Base-by-base conservation (phyloP, 352 stramenopile species). In the Phytophthora multivora region DNA sequence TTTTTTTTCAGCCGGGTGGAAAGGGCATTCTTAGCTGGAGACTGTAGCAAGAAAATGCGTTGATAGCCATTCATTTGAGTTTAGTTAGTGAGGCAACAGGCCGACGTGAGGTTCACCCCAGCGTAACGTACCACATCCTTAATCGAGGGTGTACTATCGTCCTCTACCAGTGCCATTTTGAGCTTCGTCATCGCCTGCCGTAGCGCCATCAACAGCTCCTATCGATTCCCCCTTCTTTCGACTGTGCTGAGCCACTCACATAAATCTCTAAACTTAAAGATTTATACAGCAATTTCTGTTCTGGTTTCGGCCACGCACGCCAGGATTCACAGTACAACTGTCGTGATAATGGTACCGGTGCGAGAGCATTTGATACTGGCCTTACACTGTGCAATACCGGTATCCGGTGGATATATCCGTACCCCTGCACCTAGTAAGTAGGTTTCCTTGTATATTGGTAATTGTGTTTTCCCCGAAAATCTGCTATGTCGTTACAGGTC, bases 271-370 rank as follows among this genome's bases (percentile, higher is more conserved):
- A 53, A 53, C 21, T 53, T 53, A 4, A 21, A 11, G 9, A 53
- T 53, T 53, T 12, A 33, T 41, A 52, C 41, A 53, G 5, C 16
- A 43, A 21, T 33, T 18, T 59, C 3, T 15, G 50, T 15, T 15
- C 38, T 49, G 30, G 28, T 19, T 49, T 41, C 38, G 49, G 4
- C 15, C 33, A 56, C 35, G 25, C 26, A 58, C 51, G 51, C 12
- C 51, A 50, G 36, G 51, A 50, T 58, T 50, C 38, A 49, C 38
- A 33, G 15, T 58, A n/a, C 39, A 39, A 58, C 51, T 49, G 26
- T 58, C 39, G n/a, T 43, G 51, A 50, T 58, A 50, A 13, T 58
- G 10, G 38, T 50, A 58, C 51, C 50, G 51, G 51, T 50, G 26
- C 38, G 40, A 48, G 51, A 30, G 26, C 38, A 50, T 47, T 49